phyloP scores from a whole-genome alignment of 768 basidiomycete genomes.

The Mycena olivaceomarginata region DNA sequence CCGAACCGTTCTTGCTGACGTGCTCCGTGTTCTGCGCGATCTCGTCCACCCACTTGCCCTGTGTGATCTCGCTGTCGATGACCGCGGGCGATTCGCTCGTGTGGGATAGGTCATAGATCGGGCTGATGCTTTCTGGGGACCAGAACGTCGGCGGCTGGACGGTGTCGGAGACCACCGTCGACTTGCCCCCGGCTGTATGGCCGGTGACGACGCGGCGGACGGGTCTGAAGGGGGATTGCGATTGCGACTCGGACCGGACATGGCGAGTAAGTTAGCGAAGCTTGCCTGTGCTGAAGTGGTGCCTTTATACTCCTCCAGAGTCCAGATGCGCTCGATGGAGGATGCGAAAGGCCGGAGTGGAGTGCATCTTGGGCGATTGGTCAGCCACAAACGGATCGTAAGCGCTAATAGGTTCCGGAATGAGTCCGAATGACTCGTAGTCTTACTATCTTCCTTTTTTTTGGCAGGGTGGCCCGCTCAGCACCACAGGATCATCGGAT shows the following conservation, averaged over 20 bases:
- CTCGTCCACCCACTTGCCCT: slow-evolving; percentile 39
- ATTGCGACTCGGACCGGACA: not conserved
- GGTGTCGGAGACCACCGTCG: slow-evolving; percentile 31
- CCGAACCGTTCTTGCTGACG: slow-evolving; percentile 23
- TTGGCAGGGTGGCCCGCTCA: too few relatives aligned
- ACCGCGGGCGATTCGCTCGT: slow-evolving; percentile 22
- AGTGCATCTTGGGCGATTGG: too few relatives aligned
- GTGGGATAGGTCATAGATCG: slow-evolving; percentile 24
- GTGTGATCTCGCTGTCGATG: slow-evolving; percentile 33
- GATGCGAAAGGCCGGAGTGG: too few relatives aligned
- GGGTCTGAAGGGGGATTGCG: slow-evolving; percentile 27
- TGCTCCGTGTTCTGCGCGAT: slow-evolving; percentile 21
- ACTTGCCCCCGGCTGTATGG: slow-evolving; percentile 29
- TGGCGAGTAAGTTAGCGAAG: not conserved
- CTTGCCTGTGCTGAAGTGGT: too few relatives aligned
- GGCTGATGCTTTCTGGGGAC: slow-evolving; percentile 23
- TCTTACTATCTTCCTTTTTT: too few relatives aligned
- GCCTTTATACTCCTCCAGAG: too few relatives aligned
- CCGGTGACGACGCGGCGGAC: slow-evolving; percentile 43
- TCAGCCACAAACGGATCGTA: too few relatives aligned
- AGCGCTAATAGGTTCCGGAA: too few relatives aligned
- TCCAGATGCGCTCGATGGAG: too few relatives aligned
- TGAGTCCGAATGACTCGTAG: too few relatives aligned
- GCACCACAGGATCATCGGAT: too few relatives aligned
- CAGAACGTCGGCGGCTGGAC: slow-evolving; percentile 21